These are phyloP conservation scores for Thelonectria blattea DNA, from an alignment of 2,329 filamentous ascomycete species.

Conservation along the genomic window DNA sequence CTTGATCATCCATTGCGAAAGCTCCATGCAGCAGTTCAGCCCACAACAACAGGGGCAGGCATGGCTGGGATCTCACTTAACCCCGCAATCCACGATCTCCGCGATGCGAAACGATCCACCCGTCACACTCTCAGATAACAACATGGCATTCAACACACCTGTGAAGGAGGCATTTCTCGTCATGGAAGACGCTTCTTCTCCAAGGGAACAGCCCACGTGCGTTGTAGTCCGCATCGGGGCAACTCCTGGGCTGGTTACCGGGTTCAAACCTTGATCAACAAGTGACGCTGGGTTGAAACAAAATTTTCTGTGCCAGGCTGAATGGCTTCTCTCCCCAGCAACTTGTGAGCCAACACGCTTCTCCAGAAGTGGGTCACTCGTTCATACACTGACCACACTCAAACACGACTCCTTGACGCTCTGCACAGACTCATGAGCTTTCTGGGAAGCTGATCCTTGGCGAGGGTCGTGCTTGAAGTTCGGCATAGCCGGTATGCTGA, in stretches of 20 bases:
- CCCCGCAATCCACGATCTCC: slow-evolving; percentile 34
- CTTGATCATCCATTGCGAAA: slow-evolving; percentile 4
- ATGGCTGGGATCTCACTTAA: slow-evolving; percentile 28
- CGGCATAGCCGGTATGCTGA: too few species aligned
- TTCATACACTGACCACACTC: slow-evolving; percentile 11
- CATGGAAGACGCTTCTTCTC: background rate
- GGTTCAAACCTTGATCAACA: background rate
- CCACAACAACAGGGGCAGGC: slow-evolving; percentile 32
- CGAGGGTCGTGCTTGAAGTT: too few species aligned
- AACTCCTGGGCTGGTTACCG: background rate
- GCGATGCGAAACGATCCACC: slow-evolving; percentile 27
- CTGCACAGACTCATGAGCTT: background rate
- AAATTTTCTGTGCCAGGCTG: background rate
- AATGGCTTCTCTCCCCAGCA: background rate
- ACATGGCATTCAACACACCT: background rate
- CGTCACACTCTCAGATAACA: slow-evolving; percentile 1
- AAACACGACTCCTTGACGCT: background rate
- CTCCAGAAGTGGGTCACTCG: background rate
- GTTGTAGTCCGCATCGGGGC: background rate
- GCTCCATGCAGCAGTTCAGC: slow-evolving; percentile 29
- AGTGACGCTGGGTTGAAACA: background rate
- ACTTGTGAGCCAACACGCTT: background rate
- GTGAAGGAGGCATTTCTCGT: background rate
- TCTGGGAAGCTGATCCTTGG: too few species aligned
- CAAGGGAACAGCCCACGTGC: background rate